Base-by-base conservation (phyloP, 2,329 filamentous ascomycete species). In the Colletotrichum cereale region DNA sequence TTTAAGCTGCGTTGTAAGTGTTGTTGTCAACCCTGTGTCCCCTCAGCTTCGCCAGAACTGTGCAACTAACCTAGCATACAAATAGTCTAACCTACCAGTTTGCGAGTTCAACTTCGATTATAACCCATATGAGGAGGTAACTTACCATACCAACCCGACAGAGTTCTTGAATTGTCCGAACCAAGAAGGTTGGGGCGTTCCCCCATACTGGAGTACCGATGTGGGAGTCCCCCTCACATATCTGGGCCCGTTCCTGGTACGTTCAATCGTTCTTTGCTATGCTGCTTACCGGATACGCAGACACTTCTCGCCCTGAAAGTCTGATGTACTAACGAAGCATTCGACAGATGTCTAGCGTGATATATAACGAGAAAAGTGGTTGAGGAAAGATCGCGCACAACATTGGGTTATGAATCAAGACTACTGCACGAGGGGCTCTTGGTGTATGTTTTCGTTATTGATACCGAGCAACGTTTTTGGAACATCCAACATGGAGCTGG, bases 21-120 rank as follows among this genome's bases (percentile, higher is more conserved):
- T 38, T 16, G 3, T 12, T 24, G 11, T 16, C 1, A n/a, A n/a
- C 10, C 6, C 31, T 26, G 4, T 0, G 5, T 1, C 4, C 14
- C 5, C 7, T 12, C 5, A 44, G 5, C 14, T 10, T 18, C 14
- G 4, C 31, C 21, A 2, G 4, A 6, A 38, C n/a, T 0, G 8
- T 1, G 1, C 12, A 1, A 18, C 58, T 67, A 11, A 67, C 24
- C 7, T 0, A 21, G 16, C 7, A 24, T 24, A 2, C 47, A 26
- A 34, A 5, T 21, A 68, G 66, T 68, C 66, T 14, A 65, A 68
- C 2, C 1, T 68, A 3, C 66, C 66, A 2, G 66, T 68, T 10
- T 68, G 66, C 52, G 66, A 68, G 31, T 68, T 68, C 34, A 57
- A 68, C 42, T 68, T 65, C 4, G 66, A 68, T 3, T 65, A 58